phyloP scores from a whole-genome alignment of 2,329 filamentous ascomycete genomes.

The Alternaria triticimaculans region DNA sequence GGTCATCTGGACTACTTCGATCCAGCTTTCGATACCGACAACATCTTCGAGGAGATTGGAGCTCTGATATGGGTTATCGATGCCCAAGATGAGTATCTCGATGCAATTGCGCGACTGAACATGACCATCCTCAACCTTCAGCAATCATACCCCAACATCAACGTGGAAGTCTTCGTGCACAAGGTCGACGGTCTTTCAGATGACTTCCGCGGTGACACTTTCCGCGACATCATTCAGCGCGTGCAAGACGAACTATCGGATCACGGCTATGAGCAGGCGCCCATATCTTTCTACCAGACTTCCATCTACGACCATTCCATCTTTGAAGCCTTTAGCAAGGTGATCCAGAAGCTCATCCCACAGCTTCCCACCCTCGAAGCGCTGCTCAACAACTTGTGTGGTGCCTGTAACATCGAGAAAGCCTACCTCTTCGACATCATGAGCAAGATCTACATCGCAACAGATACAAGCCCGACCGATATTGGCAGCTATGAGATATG shows the following conservation, averaged over 20 bases:
- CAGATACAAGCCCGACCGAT: constrained; percentile 89
- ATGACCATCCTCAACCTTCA: constrained; percentile 88
- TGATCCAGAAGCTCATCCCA: constrained; percentile 96
- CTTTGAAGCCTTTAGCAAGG: constrained; percentile 97
- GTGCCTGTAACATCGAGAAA: constrained; percentile 94
- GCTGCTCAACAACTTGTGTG: constrained; percentile 90
- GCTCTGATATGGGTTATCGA: constrained; percentile 99
- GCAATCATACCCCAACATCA: constrained; percentile 87
- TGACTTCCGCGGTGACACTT: constrained; percentile 94
- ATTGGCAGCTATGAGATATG: constrained; percentile 98
- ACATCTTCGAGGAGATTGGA: constrained; percentile 92
- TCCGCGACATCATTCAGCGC: constrained; percentile 93
- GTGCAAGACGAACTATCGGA: constrained; percentile 97
- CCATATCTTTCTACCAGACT: constrained; percentile 93
- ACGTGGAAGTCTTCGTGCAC: constrained; percentile 98
- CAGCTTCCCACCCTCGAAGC: constrained; percentile 91
- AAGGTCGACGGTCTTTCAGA: constrained; percentile 98
- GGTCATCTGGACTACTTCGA: constrained; percentile 94
- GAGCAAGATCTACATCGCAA: constrained; percentile 98
- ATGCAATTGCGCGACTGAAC: constrained; percentile 86
- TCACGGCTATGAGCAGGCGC: constrained; percentile 89
- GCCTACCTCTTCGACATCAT: constrained; percentile 97
- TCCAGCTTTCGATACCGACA: constrained; percentile 86
- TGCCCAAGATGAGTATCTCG: constrained; percentile 95
- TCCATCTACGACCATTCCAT: constrained; percentile 99